Conservation (phyloP, 192 early-diverging fungal genomes). For the Spizellomyces punctatus region DNA sequence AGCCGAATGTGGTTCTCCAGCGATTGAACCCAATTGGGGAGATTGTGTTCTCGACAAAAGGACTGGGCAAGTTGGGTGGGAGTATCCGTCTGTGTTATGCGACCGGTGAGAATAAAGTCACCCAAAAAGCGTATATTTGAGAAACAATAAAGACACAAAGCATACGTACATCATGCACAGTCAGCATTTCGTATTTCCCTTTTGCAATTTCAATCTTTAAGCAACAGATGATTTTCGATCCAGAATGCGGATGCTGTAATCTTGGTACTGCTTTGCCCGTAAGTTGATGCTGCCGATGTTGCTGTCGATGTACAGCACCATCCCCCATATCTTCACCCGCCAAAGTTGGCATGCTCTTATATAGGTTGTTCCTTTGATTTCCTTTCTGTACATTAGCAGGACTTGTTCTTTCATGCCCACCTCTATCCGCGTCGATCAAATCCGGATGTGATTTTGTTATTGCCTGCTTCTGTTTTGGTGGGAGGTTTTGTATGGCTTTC, state of each 20-base stretch:
- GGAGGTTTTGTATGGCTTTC: no score
- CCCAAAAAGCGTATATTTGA: conserved; percentile 4
- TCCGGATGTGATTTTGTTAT: no score
- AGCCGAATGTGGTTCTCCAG: conserved; percentile 30
- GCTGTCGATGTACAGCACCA: no score
- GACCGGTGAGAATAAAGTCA: conserved; percentile 10
- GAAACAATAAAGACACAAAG: background rate
- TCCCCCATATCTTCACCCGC: no score
- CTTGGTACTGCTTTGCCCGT: background rate
- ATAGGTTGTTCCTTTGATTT: no score
- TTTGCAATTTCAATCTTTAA: conserved; percentile 49
- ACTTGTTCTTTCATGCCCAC: no score
- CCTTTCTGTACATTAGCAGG: no score
- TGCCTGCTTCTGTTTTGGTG: no score
- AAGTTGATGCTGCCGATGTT: no score
- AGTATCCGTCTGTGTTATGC: conserved; percentile 5
- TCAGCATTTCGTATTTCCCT: conserved; percentile 48
- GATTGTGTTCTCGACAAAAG: conserved; percentile 27
- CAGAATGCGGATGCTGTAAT: background rate
- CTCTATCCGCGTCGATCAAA: no score
- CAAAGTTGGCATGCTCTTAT: no score
- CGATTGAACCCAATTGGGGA: conserved; percentile 23
- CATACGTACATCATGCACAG: conserved; percentile 43
- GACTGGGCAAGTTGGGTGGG: conserved; percentile 24
- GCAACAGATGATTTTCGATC: conserved; percentile 41